These are phyloP conservation scores for Penicillium taxi DNA, from an alignment of 495 filamentous ascomycete species.

Conservation along the genomic window DNA sequence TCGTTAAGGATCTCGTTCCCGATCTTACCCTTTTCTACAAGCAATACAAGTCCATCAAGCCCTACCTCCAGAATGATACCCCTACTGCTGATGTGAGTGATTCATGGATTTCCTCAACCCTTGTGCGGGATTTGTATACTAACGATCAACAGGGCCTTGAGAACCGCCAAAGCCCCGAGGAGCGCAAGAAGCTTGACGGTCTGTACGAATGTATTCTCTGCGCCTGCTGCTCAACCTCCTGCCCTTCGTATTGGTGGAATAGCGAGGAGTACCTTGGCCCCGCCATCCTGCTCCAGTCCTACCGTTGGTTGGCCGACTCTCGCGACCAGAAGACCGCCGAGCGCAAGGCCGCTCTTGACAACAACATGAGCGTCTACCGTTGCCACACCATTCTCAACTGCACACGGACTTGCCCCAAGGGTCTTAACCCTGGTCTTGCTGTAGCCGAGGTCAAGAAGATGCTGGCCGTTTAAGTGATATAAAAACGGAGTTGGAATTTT, in stretches of 20 bases:
- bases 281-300: conserved; percentile 90
- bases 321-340: conserved; percentile 81
- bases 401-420: conserved; percentile 94
- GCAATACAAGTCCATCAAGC: conserved; percentile 99
- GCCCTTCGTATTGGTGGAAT: conserved; percentile 99
- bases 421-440: conserved; percentile 85
- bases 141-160: conserved; percentile 62
- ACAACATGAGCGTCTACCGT: conserved; percentile 96
- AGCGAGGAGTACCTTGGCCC: conserved; percentile 95
- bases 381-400: conserved; percentile 99
- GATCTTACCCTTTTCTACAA: conserved; percentile 99
- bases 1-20: conserved; percentile 97
- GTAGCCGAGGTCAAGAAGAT: conserved; percentile 99
- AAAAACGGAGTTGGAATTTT: conserved; percentile 31
- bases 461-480: conserved; percentile 52
- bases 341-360: conserved; percentile 86
- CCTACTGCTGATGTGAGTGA: conserved; percentile 62
- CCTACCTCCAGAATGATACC: conserved; percentile 85
- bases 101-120: neutral
- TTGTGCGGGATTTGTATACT: neutral
- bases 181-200: conserved; percentile 94
- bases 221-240: conserved; percentile 97
- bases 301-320: conserved; percentile 90
- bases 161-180: conserved; percentile 76
- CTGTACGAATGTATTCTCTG: conserved; percentile 99